Evolutionary conservation across 2,329 filamentous ascomycete genomes (phyloP).

Genomic region (Nemania sp.): DNA sequence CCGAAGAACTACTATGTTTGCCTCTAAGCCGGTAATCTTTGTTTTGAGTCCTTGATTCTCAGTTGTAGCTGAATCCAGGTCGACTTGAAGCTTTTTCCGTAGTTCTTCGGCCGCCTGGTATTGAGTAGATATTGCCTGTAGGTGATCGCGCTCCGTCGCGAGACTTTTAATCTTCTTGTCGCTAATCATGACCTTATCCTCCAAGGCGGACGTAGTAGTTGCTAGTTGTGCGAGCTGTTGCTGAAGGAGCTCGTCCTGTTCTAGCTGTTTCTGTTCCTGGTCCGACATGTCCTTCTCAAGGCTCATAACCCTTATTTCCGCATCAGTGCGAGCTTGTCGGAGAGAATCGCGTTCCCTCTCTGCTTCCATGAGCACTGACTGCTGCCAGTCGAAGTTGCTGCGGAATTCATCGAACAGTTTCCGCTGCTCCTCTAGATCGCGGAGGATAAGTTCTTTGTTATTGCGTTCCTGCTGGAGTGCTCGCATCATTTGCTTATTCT

Average conservation of each 20-base stretch:
- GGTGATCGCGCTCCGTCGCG: constrained; percentile 42
- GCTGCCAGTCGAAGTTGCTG: constrained; percentile 52
- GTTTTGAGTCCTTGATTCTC: constrained; percentile 47
- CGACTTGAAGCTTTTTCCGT: constrained; percentile 47
- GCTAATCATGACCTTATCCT: constrained; percentile 45
- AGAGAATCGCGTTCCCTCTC: constrained; percentile 54
- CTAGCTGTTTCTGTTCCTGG: constrained; percentile 42
- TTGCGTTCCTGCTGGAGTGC: constrained; percentile 49
- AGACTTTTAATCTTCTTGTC: constrained; percentile 48
- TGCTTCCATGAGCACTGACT: constrained; percentile 46
- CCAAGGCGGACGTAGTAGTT: constrained; percentile 41
- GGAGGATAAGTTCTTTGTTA: constrained; percentile 51
- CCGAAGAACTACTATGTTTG: constrained; percentile 47
- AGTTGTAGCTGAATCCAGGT: constrained; percentile 44
- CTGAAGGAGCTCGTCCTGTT: constrained; percentile 45
- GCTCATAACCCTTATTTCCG: constrained; percentile 43
- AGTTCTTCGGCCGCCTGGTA: constrained; percentile 48
- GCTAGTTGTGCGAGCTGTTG: constrained; percentile 46
- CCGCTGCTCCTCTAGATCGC: constrained; percentile 53
- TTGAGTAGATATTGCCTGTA: constrained; percentile 37
- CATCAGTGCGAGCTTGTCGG: constrained; percentile 45
- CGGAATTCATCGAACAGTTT: constrained; percentile 53
- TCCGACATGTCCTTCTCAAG: constrained; percentile 45
- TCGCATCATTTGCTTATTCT: constrained; percentile 50
- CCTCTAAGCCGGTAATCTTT: constrained; percentile 48